Conservation (phyloP, 352 stramenopile genomes). For the Phytophthora pini region DNA sequence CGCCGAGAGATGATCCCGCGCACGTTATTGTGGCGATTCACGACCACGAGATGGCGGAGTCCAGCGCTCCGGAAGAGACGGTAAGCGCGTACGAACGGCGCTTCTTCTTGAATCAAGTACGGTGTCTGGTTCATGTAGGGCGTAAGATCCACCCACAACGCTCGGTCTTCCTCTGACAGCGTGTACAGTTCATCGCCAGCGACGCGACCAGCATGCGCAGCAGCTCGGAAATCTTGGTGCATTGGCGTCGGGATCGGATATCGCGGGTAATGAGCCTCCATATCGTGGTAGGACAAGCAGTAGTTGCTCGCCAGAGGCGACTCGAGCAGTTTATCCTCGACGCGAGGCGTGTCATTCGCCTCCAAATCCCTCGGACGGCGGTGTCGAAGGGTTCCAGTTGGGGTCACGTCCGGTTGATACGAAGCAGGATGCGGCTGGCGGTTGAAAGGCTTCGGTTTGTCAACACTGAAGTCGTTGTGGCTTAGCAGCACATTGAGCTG, state of each 20-base stretch:
- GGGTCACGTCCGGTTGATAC: conserved; percentile 43
- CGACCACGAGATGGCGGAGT: conserved; percentile 94
- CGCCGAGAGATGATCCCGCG: conserved; percentile 88
- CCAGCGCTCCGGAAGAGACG: conserved; percentile 97
- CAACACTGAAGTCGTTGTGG: conserved; percentile 63
- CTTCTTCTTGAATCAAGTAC: conserved; percentile 96
- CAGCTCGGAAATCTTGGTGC: conserved; percentile 36
- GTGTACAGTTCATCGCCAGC: conserved; percentile 59
- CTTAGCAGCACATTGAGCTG: conserved; percentile 83
- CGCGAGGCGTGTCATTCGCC: conserved; percentile 37
- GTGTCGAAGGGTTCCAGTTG: conserved; percentile 32
- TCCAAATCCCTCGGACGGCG: conserved; percentile 35
- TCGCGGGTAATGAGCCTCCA: conserved; percentile 84
- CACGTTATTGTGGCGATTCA: conserved; percentile 94
- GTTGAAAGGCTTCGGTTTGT: conserved; percentile 81
- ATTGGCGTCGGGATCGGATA: conserved; percentile 74
- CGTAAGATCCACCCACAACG: conserved; percentile 94
- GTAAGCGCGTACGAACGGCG: conserved; percentile 96
- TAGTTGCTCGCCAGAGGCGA: conserved; percentile 45
- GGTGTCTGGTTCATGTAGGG: conserved; percentile 98
- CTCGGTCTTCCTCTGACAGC: conserved; percentile 83
- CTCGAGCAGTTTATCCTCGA: conserved; percentile 56
- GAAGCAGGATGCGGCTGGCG: conserved; percentile 64
- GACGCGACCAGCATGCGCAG: conserved; percentile 31
- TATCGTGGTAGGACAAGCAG: conserved; percentile 83